Conservation (phyloP, 2,329 filamentous ascomycete genomes). For the Didymosphaeria variabile region DNA sequence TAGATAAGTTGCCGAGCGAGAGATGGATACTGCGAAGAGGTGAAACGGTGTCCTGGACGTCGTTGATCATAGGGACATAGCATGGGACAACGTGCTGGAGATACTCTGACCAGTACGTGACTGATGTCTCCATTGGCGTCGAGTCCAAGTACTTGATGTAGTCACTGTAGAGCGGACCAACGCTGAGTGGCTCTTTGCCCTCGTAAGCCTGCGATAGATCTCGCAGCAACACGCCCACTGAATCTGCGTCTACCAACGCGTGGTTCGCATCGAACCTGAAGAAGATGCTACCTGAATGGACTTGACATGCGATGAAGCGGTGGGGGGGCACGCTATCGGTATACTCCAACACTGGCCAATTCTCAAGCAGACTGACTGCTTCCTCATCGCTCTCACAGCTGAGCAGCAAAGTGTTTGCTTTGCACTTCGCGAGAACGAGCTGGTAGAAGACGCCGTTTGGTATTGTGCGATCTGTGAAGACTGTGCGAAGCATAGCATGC, state of each 20-base stretch:
- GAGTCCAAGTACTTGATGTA: slow-evolving; percentile 20
- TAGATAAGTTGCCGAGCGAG: slow-evolving; percentile 6
- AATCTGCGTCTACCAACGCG: slow-evolving; percentile 20
- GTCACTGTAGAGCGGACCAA: slow-evolving; percentile 20
- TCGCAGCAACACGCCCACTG: slow-evolving; percentile 14
- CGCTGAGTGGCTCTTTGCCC: slow-evolving; percentile 20
- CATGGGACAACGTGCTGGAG: slow-evolving; percentile 18
- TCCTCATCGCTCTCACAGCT: slow-evolving; percentile 29
- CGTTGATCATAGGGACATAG: slow-evolving; percentile 16
- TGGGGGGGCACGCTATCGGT: slow-evolving; percentile 32
- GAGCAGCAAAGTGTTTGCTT: slow-evolving; percentile 32
- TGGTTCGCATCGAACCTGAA: slow-evolving; percentile 24
- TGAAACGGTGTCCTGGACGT: slow-evolving; percentile 19
- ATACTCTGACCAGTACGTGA: slow-evolving; percentile 20
- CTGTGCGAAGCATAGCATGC: slow-evolving; percentile 28
- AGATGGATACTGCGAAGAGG: slow-evolving; percentile 14
- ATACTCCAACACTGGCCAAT: not conserved
- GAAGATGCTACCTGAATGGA: slow-evolving; percentile 14
- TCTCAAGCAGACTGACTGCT: not conserved
- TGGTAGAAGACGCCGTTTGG: slow-evolving; percentile 14
- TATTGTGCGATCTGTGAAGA: slow-evolving; percentile 23
- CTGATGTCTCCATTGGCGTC: not conserved
- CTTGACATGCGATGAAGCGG: slow-evolving; percentile 15
- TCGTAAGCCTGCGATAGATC: slow-evolving; percentile 21
- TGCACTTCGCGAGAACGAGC: slow-evolving; percentile 18